Base-by-base conservation (phyloP, 192 early-diverging fungal species). In the Backusella tarrabulga region DNA sequence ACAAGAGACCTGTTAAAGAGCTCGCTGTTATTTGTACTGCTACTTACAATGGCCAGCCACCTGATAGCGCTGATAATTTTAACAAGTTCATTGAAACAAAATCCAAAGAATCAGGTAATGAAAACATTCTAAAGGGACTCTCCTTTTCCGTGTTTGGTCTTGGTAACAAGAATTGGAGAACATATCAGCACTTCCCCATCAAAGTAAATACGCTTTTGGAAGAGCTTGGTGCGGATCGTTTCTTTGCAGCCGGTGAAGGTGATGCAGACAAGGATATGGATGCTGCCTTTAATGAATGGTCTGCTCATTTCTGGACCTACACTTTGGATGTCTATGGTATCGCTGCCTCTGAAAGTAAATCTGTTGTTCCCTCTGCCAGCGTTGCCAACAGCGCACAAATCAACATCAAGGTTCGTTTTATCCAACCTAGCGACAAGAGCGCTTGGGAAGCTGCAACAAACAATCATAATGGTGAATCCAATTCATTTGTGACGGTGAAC, bases 101-200 rank as follows among this genome's bases (percentile, higher is more conserved):
- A 29, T 19, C 75, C 17, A 67, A 79, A 68, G 36, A 44, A 42
- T 6, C 34, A 69, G 68, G 79, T 9, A n/a, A 72, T 42, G 68
- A 76, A 23, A 72, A 74, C 23, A 76, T 79, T 1, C 73, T 90
- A 17, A 34, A 80, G 12, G 84, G 84, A 3, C n/a, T 88, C 6
- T 63, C 76, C 4, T 91, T 76, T 71, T 76, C 83, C 17, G 88
- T 90, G 9, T 90, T 91, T 81, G 90, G 90, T 52, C 81, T 84
- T 56, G 90, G 90, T 38, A 91, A 91, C 70, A 77, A 80, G 40
- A 80, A 87, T 68, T 89, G 88, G 87, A 68, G 85, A 42, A 91
- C 90, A 9, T 91, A 83, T 70, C 87, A 89, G 67, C 46, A 67
- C 12, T 90, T 90, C 80, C 90, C 90, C 17, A 77, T 68, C 29